Evolutionary conservation across 1,284 basidiomycete species (phyloP).

Genomic region (Exobasidium rhododendri): DNA sequence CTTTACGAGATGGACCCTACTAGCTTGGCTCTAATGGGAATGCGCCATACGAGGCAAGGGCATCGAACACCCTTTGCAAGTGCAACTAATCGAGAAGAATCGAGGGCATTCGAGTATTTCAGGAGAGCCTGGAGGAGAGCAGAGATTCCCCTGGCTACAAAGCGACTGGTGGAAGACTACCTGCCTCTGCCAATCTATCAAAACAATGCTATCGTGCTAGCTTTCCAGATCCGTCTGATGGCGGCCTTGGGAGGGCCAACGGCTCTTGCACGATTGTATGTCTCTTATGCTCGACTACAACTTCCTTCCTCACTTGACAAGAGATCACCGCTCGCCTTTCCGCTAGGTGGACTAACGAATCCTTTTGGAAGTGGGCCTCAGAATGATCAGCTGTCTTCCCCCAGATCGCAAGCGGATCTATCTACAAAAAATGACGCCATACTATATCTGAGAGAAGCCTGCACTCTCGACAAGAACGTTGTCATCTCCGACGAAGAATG

Average conservation of each 20-base stretch:
- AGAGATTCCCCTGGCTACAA: conserved; percentile 33
- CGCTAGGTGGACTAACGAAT: conserved; percentile 18
- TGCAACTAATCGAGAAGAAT: conserved; percentile 8
- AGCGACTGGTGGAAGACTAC: conserved; percentile 35
- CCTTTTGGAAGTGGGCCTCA: background rate
- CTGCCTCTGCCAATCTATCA: conserved; percentile 26
- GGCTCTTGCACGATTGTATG: conserved; percentile 34
- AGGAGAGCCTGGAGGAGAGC: conserved; percentile 34
- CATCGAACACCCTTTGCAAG: background rate
- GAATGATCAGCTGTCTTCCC: background rate
- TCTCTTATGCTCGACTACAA: conserved; percentile 33
- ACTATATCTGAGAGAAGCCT: conserved; percentile 11
- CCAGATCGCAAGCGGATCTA: background rate
- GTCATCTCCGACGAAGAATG: conserved; percentile 1
- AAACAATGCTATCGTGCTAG: background rate
- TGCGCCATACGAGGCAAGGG: conserved; percentile 19
- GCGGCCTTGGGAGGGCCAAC: conserved; percentile 38
- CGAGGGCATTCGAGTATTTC: conserved; percentile 37
- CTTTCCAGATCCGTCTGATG: conserved; percentile 25
- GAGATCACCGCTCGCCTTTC: conserved; percentile 31
- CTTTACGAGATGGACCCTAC: conserved; percentile 43
- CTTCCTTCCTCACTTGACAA: conserved; percentile 24
- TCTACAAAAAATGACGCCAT: background rate
- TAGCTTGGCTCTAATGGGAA: conserved; percentile 34
- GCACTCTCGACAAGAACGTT: conserved; percentile 2